phyloP scores from a whole-genome alignment of 2,329 filamentous ascomycete species.

The Colletotrichum lupini region DNA sequence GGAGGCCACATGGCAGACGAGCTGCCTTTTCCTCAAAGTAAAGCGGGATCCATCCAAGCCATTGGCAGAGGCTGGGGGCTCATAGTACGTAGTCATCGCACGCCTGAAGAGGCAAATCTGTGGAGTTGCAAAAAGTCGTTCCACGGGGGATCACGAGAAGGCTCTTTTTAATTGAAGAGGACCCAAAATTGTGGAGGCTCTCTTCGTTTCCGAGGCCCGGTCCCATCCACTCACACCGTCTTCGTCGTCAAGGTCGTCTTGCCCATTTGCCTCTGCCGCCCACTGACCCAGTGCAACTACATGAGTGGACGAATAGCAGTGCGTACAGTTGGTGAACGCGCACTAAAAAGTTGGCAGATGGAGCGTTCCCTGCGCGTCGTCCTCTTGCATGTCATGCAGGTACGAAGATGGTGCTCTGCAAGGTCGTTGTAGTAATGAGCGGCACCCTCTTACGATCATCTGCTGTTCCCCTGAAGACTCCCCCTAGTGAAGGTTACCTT shows the following conservation, averaged over 20 bases:
- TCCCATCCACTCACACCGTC: not conserved
- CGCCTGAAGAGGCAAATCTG: constrained; percentile 32
- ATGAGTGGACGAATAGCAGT: constrained; percentile 15
- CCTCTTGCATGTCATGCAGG: constrained; percentile 16
- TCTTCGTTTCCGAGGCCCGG: constrained; percentile 24
- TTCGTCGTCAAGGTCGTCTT: constrained; percentile 16
- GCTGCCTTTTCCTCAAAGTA: constrained; percentile 22
- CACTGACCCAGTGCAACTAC: not conserved
- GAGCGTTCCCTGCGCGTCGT: constrained; percentile 9
- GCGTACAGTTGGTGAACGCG: not conserved
- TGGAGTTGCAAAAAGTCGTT: constrained; percentile 30
- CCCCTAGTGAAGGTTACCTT: not conserved
- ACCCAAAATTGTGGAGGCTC: constrained; percentile 23
- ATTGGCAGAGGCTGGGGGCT: constrained; percentile 16
- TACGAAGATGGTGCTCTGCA: constrained; percentile 17
- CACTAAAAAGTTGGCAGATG: constrained; percentile 8
- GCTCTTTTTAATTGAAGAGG: constrained; percentile 22
- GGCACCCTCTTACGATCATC: constrained; percentile 17
- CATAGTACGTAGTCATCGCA: not conserved
- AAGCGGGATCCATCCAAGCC: constrained; percentile 16
- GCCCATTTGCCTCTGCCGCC: not conserved
- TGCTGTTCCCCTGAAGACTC: constrained; percentile 7
- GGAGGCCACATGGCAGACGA: constrained; percentile 34
- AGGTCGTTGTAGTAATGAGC: not conserved
- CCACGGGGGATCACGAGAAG: constrained; percentile 33